These are phyloP conservation scores for Kodamaea sp. DNA, from an alignment of 1,139 yeast genomes.

Conservation along the genomic window DNA sequence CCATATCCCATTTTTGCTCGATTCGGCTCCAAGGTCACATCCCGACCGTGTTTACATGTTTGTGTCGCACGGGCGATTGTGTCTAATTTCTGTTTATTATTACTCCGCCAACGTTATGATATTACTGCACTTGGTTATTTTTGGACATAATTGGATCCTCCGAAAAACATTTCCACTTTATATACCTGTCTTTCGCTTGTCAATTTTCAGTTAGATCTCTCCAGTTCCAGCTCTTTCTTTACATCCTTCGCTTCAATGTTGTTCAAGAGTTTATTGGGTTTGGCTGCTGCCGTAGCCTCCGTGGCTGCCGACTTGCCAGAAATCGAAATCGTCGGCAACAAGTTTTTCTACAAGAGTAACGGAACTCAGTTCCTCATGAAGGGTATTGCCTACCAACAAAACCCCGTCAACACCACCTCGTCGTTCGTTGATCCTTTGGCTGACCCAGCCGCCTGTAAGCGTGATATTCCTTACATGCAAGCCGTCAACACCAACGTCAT, in stretches of 20 bases:
- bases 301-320: constrained; percentile 46
- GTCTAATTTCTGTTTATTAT: too few relatives aligned
- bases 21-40: background rate
- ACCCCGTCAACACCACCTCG: constrained; percentile 50
- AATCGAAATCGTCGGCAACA: constrained; percentile 66
- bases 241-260: constrained; percentile 35
- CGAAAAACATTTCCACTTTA: constrained; percentile 1
- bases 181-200: background rate
- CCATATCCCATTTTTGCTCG: background rate
- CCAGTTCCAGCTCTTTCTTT: constrained; percentile 2
- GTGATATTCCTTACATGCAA: constrained; percentile 75
- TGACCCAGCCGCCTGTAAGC: constrained; percentile 49
- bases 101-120: constrained; percentile 7
- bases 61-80: too few relatives aligned
- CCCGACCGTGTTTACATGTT: constrained; percentile 6
- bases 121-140: constrained; percentile 7
- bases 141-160: background rate
- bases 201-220: background rate
- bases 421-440: constrained; percentile 27
- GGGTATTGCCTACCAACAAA: constrained; percentile 80
- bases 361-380: constrained; percentile 80
- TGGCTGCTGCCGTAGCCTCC: constrained; percentile 38
- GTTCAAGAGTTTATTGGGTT: constrained; percentile 43
- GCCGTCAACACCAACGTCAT: constrained; percentile 66
- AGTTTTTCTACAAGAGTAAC: constrained; percentile 74